Conservation (phyloP, 495 filamentous ascomycete genomes). For the Chaetomium cochliodes region DNA sequence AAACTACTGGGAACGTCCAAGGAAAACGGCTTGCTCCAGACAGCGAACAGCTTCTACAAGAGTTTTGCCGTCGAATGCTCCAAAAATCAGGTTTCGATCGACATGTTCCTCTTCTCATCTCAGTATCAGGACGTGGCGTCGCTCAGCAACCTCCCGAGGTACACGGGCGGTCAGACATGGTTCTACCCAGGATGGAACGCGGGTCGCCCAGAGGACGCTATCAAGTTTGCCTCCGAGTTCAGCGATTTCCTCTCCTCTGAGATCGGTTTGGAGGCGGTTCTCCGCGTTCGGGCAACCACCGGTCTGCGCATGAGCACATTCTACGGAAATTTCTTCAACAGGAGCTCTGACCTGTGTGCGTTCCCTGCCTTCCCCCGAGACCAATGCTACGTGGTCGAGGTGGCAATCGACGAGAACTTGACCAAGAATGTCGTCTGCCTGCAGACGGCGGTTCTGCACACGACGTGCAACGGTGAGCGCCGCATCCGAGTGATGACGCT, state of each 20-base stretch:
- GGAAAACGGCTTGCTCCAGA: slow-evolving; percentile 83
- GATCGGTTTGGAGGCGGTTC: slow-evolving; percentile 93
- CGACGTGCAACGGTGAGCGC: slow-evolving; percentile 94
- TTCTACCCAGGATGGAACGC: slow-evolving; percentile 99
- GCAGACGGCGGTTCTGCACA: slow-evolving; percentile 96
- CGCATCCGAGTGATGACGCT: slow-evolving; percentile 93
- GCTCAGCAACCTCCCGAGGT: slow-evolving; percentile 88
- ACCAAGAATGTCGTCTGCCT: slow-evolving; percentile 92
- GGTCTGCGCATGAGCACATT: slow-evolving; percentile 95
- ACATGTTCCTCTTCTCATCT: slow-evolving; percentile 98
- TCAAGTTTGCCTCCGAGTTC: slow-evolving; percentile 96
- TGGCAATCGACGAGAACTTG: slow-evolving; percentile 93
- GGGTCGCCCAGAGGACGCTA: slow-evolving; percentile 84
- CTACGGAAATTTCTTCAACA: slow-evolving; percentile 99
- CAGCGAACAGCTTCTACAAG: slow-evolving; percentile 95
- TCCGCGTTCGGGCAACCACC: slow-evolving; percentile 91
- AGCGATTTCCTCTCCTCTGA: slow-evolving; percentile 93
- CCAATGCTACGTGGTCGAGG: slow-evolving; percentile 97
- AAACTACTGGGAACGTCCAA: slow-evolving; percentile 93
- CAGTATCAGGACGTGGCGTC: slow-evolving; percentile 97
- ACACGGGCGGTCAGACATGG: slow-evolving; percentile 96
- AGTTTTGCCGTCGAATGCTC: slow-evolving; percentile 98
- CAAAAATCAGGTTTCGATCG: slow-evolving; percentile 96
- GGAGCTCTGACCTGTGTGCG: slow-evolving; percentile 92
- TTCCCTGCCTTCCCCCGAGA: slow-evolving; percentile 98